phyloP scores from a whole-genome alignment of 1,284 basidiomycete genomes.

The Ustilago vetiveriae region DNA sequence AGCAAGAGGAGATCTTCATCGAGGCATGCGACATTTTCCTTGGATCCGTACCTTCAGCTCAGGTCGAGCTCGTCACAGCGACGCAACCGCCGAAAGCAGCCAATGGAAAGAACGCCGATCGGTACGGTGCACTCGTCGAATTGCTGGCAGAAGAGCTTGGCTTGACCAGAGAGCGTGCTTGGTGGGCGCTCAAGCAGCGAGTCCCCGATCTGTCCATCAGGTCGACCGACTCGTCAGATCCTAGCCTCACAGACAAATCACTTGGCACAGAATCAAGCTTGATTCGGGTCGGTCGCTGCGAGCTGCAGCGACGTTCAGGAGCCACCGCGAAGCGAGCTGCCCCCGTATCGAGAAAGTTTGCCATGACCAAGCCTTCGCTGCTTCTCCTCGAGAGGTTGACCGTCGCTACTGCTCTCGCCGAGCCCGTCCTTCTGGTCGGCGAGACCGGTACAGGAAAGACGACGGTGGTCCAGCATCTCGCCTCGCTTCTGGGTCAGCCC shows the following conservation, averaged over 20 bases:
- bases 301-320: slow-evolving; percentile 39
- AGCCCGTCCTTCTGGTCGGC: slow-evolving; percentile 91
- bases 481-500: slow-evolving; percentile 79
- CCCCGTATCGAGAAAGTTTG: slow-evolving; percentile 72
- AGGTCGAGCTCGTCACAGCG: slow-evolving; percentile 3
- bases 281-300: slow-evolving; percentile 42
- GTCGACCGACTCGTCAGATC: slow-evolving; percentile 5
- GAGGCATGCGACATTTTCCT: slow-evolving; percentile 94
- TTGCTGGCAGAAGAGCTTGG: slow-evolving; percentile 54
- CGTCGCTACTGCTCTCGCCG: slow-evolving; percentile 77
- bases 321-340: slow-evolving; percentile 21
- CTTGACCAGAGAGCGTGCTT: slow-evolving; percentile 54
- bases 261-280: slow-evolving; percentile 16
- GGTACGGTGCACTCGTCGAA: slow-evolving; percentile 41
- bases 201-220: slow-evolving; percentile 53
- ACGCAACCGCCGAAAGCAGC: slow-evolving; percentile 4
- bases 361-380: slow-evolving; percentile 86
- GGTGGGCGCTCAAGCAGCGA: slow-evolving; percentile 52
- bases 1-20: slow-evolving; percentile 89
- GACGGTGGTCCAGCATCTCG: slow-evolving; percentile 87
- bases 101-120: slow-evolving; percentile 38
- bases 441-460: slow-evolving; percentile 99
- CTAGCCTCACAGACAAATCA: not conserved
- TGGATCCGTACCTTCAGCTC: slow-evolving; percentile 71
- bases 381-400: slow-evolving; percentile 83